Evolutionary conservation across 2,329 filamentous ascomycete species (phyloP).

Genomic region (Akanthomyces uredinophilus): DNA sequence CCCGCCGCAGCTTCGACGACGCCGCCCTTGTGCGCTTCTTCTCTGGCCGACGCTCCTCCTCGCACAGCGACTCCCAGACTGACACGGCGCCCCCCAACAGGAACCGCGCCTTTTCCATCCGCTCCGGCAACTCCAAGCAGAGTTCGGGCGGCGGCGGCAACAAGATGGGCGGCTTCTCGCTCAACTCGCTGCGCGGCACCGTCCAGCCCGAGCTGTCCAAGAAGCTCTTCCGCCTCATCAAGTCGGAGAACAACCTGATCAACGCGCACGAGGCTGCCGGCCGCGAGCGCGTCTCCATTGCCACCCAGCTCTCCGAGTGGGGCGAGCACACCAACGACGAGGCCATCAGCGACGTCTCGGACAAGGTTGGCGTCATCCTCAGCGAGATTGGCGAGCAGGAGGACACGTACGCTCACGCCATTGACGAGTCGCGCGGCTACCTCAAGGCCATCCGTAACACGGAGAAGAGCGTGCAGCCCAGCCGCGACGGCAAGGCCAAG

Average conservation of each 20-base stretch:
- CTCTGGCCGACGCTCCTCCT: conserved; percentile 17
- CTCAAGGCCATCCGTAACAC: conserved; percentile 94
- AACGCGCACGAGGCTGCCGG: conserved; percentile 77
- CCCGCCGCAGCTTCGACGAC: conserved; percentile 29
- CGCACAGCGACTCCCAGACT: conserved; percentile 21
- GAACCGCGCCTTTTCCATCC: conserved; percentile 70
- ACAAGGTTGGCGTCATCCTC: conserved; percentile 91
- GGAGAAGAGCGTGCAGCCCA: conserved; percentile 91
- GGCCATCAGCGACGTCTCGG: conserved; percentile 79
- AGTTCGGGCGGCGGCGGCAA: conserved; percentile 35
- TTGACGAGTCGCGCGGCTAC: conserved; percentile 77
- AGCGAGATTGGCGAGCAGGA: conserved; percentile 94
- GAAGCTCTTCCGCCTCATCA: conserved; percentile 87
- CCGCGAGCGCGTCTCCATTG: conserved; percentile 78
- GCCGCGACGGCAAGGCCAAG: conserved; percentile 79
- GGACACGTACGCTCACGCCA: conserved; percentile 74
- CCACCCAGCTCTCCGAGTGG: conserved; percentile 91
- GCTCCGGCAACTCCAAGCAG: conserved; percentile 53
- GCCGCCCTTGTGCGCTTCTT: conserved; percentile 20
- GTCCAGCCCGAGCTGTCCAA: conserved; percentile 85
- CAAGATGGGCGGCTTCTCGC: conserved; percentile 61
- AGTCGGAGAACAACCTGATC: conserved; percentile 87
- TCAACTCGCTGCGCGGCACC: conserved; percentile 78
- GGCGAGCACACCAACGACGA: conserved; percentile 88
- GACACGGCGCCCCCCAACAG: conserved; percentile 36